phyloP scores from a whole-genome alignment of 306 rosid genomes.

The Corylus heterophylla region DNA sequence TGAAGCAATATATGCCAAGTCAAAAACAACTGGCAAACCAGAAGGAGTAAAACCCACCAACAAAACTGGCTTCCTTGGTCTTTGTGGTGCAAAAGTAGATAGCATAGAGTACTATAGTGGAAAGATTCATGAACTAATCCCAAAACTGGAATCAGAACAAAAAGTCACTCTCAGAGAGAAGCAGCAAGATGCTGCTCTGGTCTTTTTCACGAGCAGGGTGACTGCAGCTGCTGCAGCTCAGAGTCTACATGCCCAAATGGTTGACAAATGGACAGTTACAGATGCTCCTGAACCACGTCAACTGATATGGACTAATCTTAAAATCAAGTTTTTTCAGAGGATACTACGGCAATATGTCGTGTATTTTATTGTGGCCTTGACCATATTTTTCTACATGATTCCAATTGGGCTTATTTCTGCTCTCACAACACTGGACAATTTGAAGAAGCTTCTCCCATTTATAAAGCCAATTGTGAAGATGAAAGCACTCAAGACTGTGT shows the following conservation, averaged over 20 bases:
- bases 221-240: constrained; percentile 90
- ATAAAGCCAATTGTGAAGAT: constrained; percentile 53
- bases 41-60: constrained; percentile 77
- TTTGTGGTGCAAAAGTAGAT: constrained; percentile 77
- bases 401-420: constrained; percentile 76
- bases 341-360: constrained; percentile 67
- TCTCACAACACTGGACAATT: constrained; percentile 63
- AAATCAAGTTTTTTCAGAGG: constrained; percentile 57
- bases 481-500: constrained; percentile 45
- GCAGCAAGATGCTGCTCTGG: constrained; percentile 74
- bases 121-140: constrained; percentile 53
- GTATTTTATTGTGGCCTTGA: constrained; percentile 65
- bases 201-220: constrained; percentile 69
- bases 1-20: constrained; percentile 57
- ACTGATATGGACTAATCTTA: constrained; percentile 76
- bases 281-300: constrained; percentile 82
- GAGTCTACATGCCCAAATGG: constrained; percentile 77
- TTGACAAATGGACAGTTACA: constrained; percentile 63
- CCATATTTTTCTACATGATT: constrained; percentile 71
- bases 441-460: constrained; percentile 73
- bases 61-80: constrained; percentile 79
- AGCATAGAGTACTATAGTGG: constrained; percentile 63
- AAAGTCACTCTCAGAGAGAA: constrained; percentile 82
- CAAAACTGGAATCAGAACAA: constrained; percentile 78
- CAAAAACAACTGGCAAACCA: constrained; percentile 62